Conservation (phyloP, 2,329 filamentous ascomycete species). For the Simplicillium aogashimaense region DNA sequence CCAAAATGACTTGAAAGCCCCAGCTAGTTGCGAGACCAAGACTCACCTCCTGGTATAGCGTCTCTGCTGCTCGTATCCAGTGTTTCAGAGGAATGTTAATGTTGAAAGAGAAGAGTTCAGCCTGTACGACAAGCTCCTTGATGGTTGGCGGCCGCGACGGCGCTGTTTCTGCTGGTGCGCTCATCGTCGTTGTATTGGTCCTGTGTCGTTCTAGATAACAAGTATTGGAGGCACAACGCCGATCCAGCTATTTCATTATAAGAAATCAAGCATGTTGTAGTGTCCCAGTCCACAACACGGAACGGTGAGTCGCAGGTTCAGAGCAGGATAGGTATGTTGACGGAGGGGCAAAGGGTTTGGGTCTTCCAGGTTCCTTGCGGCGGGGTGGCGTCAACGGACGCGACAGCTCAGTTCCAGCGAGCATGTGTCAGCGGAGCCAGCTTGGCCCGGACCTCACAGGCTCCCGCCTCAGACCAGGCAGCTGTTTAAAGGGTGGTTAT, state of each 20-base stretch:
- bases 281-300: no score
- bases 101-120: constrained; percentile 75
- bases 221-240: no score
- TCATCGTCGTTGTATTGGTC: constrained; percentile 12
- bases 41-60: constrained; percentile 69
- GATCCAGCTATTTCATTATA: background rate
- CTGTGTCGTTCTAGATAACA: background rate
- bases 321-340: no score
- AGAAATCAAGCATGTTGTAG: background rate
- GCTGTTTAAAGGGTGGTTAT: no score
- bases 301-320: no score
- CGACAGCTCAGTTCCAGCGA: no score
- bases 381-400: no score
- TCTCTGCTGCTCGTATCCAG: constrained; percentile 74
- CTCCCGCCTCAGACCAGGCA: no score
- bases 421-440: no score
- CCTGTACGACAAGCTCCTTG: constrained; percentile 66
- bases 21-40: background rate
- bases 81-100: constrained; percentile 64
- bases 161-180: constrained; percentile 17
- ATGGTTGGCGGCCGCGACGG: constrained; percentile 52
- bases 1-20: background rate
- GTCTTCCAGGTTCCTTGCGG: no score
- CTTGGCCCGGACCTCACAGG: no score
- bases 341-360: no score